These are phyloP conservation scores for Oxyria digyna DNA, from an alignment of 148 eudicot genomes.

Conservation along the genomic window DNA sequence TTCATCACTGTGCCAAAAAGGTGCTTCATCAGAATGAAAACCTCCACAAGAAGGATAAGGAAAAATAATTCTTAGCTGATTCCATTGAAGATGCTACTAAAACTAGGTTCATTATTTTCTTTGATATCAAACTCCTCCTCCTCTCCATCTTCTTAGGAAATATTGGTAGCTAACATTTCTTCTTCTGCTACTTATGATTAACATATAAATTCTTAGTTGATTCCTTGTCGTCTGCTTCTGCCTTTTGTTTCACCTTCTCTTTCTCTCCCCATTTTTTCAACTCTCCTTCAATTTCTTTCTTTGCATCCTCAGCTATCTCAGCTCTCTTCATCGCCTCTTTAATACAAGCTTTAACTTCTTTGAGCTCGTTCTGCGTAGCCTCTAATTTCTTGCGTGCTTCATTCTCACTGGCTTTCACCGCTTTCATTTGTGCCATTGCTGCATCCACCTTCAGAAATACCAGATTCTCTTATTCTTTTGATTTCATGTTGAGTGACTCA, in stretches of 20 bases:
- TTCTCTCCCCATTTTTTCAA: slow-evolving; percentile 74
- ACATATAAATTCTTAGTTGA: slow-evolving; percentile 29
- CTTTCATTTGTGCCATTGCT: slow-evolving; percentile 55
- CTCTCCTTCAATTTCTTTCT: slow-evolving; percentile 83
- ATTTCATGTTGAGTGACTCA: slow-evolving; percentile 56
- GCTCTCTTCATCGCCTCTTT: slow-evolving; percentile 61
- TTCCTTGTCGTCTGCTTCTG: slow-evolving; percentile 10
- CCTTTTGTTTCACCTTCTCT: slow-evolving; percentile 27
- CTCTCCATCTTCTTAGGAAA: slow-evolving; percentile 34
- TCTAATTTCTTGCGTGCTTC: slow-evolving; percentile 69
- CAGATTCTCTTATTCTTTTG: slow-evolving; percentile 34
- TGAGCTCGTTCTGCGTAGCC: slow-evolving; percentile 56
- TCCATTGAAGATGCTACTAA: slow-evolving; percentile 66
- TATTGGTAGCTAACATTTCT: slow-evolving; percentile 20
- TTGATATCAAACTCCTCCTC: slow-evolving; percentile 34
- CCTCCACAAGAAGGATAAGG: no score
- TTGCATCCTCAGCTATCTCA: slow-evolving; percentile 74
- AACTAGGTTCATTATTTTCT: slow-evolving; percentile 46
- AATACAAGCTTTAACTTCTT: slow-evolving; percentile 51
- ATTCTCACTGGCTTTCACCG: slow-evolving; percentile 75
- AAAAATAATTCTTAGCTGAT: no score
- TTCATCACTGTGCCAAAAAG: no score
- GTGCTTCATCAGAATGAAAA: no score
- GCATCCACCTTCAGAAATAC: slow-evolving; percentile 43
- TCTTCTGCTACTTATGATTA: slow-evolving; percentile 25